phyloP scores from a whole-genome alignment of 805 yeast species.

The Yarrowia porcina region DNA sequence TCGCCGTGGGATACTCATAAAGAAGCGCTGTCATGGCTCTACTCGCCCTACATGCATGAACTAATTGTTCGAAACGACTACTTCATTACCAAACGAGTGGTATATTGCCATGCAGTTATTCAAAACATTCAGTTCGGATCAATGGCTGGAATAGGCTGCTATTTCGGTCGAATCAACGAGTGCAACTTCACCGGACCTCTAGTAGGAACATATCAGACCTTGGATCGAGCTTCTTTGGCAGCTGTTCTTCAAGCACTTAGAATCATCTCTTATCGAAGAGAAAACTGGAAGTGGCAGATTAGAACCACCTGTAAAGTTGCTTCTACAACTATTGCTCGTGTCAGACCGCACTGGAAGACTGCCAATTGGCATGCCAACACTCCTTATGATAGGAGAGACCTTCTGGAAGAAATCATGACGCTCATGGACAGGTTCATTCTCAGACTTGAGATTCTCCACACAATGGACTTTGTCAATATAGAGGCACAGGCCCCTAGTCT shows the following conservation, averaged over 20 bases:
- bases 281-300: neutral
- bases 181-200: conserved; percentile 4
- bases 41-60: neutral
- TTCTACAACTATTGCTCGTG: neutral
- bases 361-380: neutral
- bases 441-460: neutral
- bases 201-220: neutral
- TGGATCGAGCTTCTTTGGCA: neutral
- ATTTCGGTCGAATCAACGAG: neutral
- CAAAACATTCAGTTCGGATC: neutral
- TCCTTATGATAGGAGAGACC: neutral
- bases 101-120: neutral
- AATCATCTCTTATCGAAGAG: neutral
- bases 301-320: neutral
- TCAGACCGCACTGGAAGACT: neutral
- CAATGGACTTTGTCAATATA: neutral
- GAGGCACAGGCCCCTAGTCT: neutral
- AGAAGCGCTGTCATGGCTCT: neutral
- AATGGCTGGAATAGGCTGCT: neutral
- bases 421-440: neutral
- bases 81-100: neutral
- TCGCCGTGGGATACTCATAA: neutral
- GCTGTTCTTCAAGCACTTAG: neutral
- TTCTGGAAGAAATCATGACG: neutral
- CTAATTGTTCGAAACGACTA: neutral